Conservation (phyloP, 139 green algal genomes). For the Spirogloea muscicola region DNA sequence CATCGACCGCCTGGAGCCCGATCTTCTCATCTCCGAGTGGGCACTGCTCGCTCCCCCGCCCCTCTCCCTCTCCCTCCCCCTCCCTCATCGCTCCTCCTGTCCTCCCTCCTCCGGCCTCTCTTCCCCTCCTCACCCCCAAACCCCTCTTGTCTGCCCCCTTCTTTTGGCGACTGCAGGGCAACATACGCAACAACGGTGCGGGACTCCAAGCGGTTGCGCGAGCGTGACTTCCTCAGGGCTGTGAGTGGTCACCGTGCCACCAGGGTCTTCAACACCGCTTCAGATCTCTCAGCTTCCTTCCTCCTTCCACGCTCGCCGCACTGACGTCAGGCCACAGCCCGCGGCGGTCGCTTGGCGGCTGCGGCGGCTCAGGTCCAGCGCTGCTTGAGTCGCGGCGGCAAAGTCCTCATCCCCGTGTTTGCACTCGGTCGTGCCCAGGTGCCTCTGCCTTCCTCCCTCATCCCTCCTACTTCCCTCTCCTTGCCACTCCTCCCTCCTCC, state of each 20-base stretch:
- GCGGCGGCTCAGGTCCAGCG: conserved; percentile 55
- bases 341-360: too few species aligned
- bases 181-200: conserved; percentile 70
- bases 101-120: not conserved
- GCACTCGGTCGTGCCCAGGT: conserved; percentile 52
- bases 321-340: too few species aligned
- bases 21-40: conserved; percentile 68
- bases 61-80: not conserved
- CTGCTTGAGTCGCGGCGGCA: conserved; percentile 54
- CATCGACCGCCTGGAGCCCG: conserved; percentile 50
- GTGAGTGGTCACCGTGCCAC: too few species aligned
- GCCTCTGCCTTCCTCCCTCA: not conserved
- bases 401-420: conserved; percentile 60
- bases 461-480: too few species aligned
- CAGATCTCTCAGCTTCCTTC: not conserved
- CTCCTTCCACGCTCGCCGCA: too few species aligned
- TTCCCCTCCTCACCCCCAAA: not conserved
- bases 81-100: not conserved
- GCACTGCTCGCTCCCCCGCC: not conserved
- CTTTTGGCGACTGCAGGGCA: conserved; percentile 26
- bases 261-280: too few species aligned
- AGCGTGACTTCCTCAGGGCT: conserved; percentile 58
- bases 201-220: conserved; percentile 52
- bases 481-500: too few species aligned
- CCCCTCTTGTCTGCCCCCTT: not conserved